These are phyloP conservation scores for Aspergillus sp. DNA, from an alignment of 2,329 filamentous ascomycete species.

Conservation along the genomic window DNA sequence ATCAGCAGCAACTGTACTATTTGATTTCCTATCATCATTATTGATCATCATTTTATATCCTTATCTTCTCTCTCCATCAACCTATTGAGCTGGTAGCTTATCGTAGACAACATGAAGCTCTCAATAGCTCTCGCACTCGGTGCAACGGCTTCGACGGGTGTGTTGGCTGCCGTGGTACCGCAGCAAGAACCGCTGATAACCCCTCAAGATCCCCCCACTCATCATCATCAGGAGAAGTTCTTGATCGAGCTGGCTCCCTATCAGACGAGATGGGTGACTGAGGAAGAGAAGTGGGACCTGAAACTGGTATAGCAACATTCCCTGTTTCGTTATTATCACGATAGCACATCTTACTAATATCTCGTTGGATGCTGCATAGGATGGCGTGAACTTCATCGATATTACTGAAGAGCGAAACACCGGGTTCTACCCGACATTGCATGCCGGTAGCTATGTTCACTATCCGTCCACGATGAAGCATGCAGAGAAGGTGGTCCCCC, in stretches of 20 bases:
- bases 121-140: conserved; percentile 36
- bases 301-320: conserved; percentile 63
- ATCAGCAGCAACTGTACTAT: background rate
- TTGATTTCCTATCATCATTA: background rate
- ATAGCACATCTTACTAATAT: conserved; percentile 7
- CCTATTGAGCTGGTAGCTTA: background rate
- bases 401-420: conserved; percentile 70
- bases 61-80: background rate
- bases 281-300: conserved; percentile 93
- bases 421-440: conserved; percentile 58
- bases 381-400: conserved; percentile 89
- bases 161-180: conserved; percentile 35
- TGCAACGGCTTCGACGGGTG: conserved; percentile 35
- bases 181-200: conserved; percentile 33
- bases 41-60: background rate
- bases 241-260: conserved; percentile 84
- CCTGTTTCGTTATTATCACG: background rate
- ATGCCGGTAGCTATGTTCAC: conserved; percentile 49
- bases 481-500: conserved; percentile 65
- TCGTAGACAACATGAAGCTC: conserved; percentile 38
- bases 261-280: conserved; percentile 81
- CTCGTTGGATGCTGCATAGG: conserved; percentile 49
- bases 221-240: conserved; percentile 57
- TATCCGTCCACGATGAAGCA: conserved; percentile 69
- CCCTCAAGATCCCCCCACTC: conserved; percentile 18